Conservation (phyloP, 2,329 filamentous ascomycete species). For the Cryphonectria carpinicola region DNA sequence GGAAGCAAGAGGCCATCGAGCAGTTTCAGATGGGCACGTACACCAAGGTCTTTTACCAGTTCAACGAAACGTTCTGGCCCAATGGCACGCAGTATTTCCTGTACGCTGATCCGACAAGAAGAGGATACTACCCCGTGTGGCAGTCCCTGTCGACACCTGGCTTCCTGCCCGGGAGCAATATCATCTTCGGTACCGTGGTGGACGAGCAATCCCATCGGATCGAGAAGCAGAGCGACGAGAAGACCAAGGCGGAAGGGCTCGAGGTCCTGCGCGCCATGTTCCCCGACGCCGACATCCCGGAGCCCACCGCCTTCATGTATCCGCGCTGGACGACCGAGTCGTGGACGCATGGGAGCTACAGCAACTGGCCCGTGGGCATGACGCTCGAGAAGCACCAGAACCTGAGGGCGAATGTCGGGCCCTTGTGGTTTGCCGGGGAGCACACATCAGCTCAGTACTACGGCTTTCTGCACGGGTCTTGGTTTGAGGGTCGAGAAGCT, state of each 20-base stretch:
- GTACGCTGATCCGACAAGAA: conserved; percentile 46
- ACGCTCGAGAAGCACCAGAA: conserved; percentile 70
- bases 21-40: conserved; percentile 73
- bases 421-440: conserved; percentile 69
- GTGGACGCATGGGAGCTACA: conserved; percentile 64
- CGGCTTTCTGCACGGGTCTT: conserved; percentile 68
- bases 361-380: conserved; percentile 68
- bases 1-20: conserved; percentile 67
- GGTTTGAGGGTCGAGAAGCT: conserved; percentile 57
- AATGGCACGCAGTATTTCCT: conserved; percentile 48
- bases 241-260: conserved; percentile 61
- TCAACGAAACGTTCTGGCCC: conserved; percentile 68
- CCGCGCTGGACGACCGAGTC: conserved; percentile 57
- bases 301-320: conserved; percentile 64
- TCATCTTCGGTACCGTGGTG: conserved; percentile 68
- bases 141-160: conserved; percentile 63
- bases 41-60: conserved; percentile 74
- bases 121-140: conserved; percentile 60
- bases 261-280: conserved; percentile 65
- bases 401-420: conserved; percentile 63
- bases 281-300: conserved; percentile 57
- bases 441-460: conserved; percentile 65
- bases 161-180: conserved; percentile 64
- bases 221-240: conserved; percentile 61
- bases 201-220: conserved; percentile 58